A percentile compares a stretch with the other conserved stretches of the same genome.
Evolutionary conservation across 768 basidiomycete genomes (phyloP).

Genomic region (Mycena vulgaris): DNA sequence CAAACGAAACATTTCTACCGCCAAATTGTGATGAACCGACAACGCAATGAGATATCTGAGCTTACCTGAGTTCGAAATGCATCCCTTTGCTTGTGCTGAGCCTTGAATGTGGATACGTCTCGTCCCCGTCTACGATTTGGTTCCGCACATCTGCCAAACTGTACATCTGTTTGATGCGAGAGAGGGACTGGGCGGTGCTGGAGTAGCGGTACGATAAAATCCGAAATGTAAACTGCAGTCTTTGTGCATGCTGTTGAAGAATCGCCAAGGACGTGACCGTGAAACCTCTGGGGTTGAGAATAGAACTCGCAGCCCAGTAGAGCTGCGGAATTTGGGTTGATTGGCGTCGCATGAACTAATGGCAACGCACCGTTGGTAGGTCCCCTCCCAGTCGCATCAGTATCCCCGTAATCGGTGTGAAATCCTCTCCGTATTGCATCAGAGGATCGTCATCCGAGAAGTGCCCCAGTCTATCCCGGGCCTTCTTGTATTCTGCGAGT

Average conservation of each 20-base stretch:
- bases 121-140: slow-evolving; percentile 44
- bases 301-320: slow-evolving; percentile 45
- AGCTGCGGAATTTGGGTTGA: slow-evolving; percentile 18
- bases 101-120: slow-evolving; percentile 41
- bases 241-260: slow-evolving; percentile 42
- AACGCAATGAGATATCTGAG: neutral
- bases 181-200: neutral
- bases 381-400: neutral
- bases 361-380: slow-evolving; percentile 10
- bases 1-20: slow-evolving; percentile 54
- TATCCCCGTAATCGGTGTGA: neutral
- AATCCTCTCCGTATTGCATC: neutral
- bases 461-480: slow-evolving; percentile 1
- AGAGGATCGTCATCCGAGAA: neutral
- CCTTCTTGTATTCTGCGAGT: slow-evolving; percentile 24
- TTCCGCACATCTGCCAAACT: slow-evolving; percentile 36
- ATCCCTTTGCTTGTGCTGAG: slow-evolving; percentile 26
- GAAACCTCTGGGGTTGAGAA: slow-evolving; percentile 42
- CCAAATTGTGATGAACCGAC: neutral
- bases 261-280: slow-evolving; percentile 48
- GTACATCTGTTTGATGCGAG: slow-evolving; percentile 42
- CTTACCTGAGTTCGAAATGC: slow-evolving; percentile 28
- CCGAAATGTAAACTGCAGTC: slow-evolving; percentile 37
- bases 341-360: neutral
- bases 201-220: slow-evolving; percentile 2